Base-by-base conservation (phyloP, 2,329 filamentous ascomycete genomes). In the Clarireedia hainanense region DNA sequence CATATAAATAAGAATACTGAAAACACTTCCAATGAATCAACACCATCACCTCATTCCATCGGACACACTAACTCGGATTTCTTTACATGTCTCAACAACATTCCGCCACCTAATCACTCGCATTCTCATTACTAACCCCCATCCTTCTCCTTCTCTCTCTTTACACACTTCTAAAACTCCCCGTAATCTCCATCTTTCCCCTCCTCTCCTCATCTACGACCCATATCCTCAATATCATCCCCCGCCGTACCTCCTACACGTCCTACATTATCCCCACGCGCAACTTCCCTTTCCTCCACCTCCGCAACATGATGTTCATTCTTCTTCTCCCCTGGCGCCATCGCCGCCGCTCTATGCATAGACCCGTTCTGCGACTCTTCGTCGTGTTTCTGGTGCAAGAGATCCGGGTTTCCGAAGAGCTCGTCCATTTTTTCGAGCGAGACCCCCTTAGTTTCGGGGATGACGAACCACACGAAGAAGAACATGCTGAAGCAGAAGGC, bases 391-490 rank as follows among this genome's bases (percentile, higher is more conserved):
- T 34, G 30, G 9, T 51, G 52, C 1, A 40, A 20, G 4, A 47
- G 17, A 6, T 53, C 45, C 5, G 54, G 52, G 4, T 53, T 42
- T 1, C 57, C 57, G 17, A 59, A 57, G 0, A 57, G 36, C 6
- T 55, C 30, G 23, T 55, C 53, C 56, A 37, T 42, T 39, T 77
- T 79, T 70, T 86, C 83, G 57, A 86, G 73, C 45, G 74, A 74
- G 57, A 78, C 37, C 15, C 85, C 85, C 73, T 88, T 88, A 10
- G 85, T 89, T 71, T 89, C 85, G 0, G 85, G 85, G 17, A 72
- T 67, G 3, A 70, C 61, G 51, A 72, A 71, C 60, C 65, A 66
- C 6, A 66, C 64, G 47, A 65, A 67, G 43, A 65, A 63, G 46
- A 66, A 67, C 80, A 88, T 86, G 62, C 75, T 66, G 63, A 84